A percentile compares a stretch with the other conserved stretches of the same genome.
phyloP scores from a whole-genome alignment of 805 yeast genomes.

The Metschnikowia matae region DNA sequence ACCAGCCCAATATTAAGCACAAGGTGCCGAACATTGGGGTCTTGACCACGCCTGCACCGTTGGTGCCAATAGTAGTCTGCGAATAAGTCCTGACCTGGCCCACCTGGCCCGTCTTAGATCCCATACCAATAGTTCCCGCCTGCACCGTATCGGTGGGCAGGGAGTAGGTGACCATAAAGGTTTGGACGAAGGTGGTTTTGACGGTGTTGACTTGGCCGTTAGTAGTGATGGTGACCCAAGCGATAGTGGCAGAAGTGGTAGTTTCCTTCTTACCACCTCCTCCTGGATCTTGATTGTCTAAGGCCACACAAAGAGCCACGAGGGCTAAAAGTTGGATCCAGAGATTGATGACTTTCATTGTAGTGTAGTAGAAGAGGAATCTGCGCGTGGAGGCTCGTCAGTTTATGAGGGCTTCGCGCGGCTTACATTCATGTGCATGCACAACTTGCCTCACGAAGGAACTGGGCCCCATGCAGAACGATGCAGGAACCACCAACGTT shows the following conservation, averaged over 20 bases:
- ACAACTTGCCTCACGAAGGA: background rate
- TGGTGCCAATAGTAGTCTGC: conserved; percentile 21
- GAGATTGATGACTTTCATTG: conserved; percentile 9
- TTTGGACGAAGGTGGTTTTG: conserved; percentile 23
- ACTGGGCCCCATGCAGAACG: background rate
- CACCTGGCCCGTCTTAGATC: conserved; percentile 23
- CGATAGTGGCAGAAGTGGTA: conserved; percentile 26
- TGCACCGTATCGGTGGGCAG: conserved; percentile 17
- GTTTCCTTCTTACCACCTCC: conserved; percentile 10
- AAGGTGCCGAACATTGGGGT: conserved; percentile 17
- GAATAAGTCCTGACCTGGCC: conserved; percentile 31
- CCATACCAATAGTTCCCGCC: conserved; percentile 32
- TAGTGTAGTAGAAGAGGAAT: background rate
- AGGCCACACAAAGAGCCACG: conserved; percentile 10
- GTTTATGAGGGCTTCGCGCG: background rate
- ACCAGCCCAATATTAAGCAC: conserved; percentile 7
- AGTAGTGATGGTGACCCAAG: conserved; percentile 33
- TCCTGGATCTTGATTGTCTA: conserved; percentile 5
- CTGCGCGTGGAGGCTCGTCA: background rate
- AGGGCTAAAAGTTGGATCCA: conserved; percentile 9
- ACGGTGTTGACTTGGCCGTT: conserved; percentile 27
- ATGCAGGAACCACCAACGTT: background rate
- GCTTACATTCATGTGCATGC: background rate
- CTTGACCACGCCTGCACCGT: conserved; percentile 8
- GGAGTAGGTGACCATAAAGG: conserved; percentile 23